Evolutionary conservation across 805 yeast species (phyloP).

Genomic region (Candida glaebosa): DNA sequence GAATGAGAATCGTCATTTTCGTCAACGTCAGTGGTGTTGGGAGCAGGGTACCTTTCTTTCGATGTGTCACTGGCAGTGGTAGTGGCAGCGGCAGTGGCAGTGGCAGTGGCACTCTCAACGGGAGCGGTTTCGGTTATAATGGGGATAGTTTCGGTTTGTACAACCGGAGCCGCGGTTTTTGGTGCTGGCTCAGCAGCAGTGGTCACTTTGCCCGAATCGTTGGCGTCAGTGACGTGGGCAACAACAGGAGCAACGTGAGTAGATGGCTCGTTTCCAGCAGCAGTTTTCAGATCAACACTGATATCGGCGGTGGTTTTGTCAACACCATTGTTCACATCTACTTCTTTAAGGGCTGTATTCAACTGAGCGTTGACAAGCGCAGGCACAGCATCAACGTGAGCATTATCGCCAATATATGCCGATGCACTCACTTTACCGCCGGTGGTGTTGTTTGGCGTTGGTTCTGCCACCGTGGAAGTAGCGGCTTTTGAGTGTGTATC

Average conservation of each 20-base stretch:
- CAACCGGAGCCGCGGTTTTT: not conserved
- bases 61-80: not conserved
- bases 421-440: not conserved
- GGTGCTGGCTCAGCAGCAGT: constrained; percentile 1
- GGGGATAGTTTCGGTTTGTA: not conserved
- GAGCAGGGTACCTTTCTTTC: not conserved
- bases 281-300: not conserved
- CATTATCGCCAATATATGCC: not conserved
- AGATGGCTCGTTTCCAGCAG: constrained; percentile 1
- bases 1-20: constrained; percentile 5
- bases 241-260: constrained; percentile 2
- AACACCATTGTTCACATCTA: not conserved
- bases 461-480: not conserved
- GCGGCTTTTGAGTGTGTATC: not conserved
- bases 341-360: not conserved
- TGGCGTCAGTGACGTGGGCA: not conserved
- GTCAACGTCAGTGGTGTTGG: not conserved
- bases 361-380: not conserved
- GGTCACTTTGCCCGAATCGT: not conserved
- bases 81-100: not conserved
- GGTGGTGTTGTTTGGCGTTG: not conserved
- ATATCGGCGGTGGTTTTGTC: constrained; percentile 1
- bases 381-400: not conserved
- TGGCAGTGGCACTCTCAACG: not conserved
- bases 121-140: not conserved